Evolutionary conservation across 352 stramenopile genomes (phyloP), one percentile per base, ranked within the genome.

Genomic region (Globisporangium sylvaticum): DNA sequence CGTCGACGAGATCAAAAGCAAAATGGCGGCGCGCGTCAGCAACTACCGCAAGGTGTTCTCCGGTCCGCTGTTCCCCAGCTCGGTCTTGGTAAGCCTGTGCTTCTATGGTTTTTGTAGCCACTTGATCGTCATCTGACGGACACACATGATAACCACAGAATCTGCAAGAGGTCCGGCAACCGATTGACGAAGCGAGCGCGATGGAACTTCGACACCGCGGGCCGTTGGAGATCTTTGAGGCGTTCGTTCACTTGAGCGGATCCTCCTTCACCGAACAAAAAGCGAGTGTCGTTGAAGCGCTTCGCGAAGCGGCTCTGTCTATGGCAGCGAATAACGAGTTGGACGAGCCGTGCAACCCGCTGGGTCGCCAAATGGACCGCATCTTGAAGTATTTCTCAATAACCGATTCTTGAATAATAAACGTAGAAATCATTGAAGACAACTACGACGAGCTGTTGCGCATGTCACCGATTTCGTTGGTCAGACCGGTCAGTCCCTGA

Each of bases 11-110:
- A 61, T 86, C 27, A 81, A 77, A 31, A 64, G 50, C 24, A 88
- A 88, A 53, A 86, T 88, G 79, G 71, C 70, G 9, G 68, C 79
- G 10, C 64, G 79, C 27, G 70, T 86, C 3, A 62, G 69, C 44
- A 73, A 69, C 3, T 84, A 80, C 44, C 54, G 55, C n/a, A 78
- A 55, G 20, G 71, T 68, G 9, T 88, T 86, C 62, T 73, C 68
- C 5, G 79, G 79, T 0, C 5, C 66, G 15, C 52, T 88, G 10
- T 68, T 70, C 14, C 76, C 79, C 12, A 58, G 77, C 58, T 81
- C 78, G 8, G 73, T 88, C 14, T 37, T 86, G 70, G 79, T 83
- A 42, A 42, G 27, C 6, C 5, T 39, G 72, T 29, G 71, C 44
- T 42, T 61, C 15, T 46, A 1, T 0, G 2, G 4, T 48, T 65